Evolutionary conservation across 257 asterid species (phyloP), one percentile per base, ranked within the genome.

Genomic region (Solanum arcanum): DNA sequence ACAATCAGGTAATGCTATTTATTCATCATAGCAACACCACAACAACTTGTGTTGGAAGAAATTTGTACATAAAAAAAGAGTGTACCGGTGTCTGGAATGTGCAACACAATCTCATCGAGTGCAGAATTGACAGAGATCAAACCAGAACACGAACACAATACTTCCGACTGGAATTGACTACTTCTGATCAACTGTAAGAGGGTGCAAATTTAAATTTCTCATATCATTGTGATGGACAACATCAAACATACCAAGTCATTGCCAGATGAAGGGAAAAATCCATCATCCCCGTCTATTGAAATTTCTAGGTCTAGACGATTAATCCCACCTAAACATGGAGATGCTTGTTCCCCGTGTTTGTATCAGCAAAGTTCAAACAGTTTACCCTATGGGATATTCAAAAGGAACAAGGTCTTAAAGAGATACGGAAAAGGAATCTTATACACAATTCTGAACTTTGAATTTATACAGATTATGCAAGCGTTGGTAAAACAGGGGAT

Each of bases 61-160:
- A 76, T 13, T 23, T 35, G 83, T 66, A 23, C 49, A 37, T 74
- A 84, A 88, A 23, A 23, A 70, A 86, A 42, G 75, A 80, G 62
- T 94, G 86, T 29, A 95, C 98, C 99, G 35, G 95, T 94, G 88
- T 90, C 92, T 70, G 93, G 86, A 88, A 97, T 87, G 69, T 97
- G 96, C 89, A 92, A 88, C 49, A 97, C 99, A 89, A 97, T 97
- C 92, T 97, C 99, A 91, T 97, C 98, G 60, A 97, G 99, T 86
- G 98, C 98, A 86, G 97, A 93, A 89, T 97, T 87, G 99, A 97
- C 52, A 98, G 99, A 85, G 99, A 98, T 90, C 99, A 96, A 52
- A 96, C 96, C 70, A 97, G 93, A 52, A 95, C 99, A 69, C 96
- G 96, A 70, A 94, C 95, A 77, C 99, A 97, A 91, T 97, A 95